Conservation (phyloP, 495 filamentous ascomycete genomes). For the Umbilicaria muhlenbergii region DNA sequence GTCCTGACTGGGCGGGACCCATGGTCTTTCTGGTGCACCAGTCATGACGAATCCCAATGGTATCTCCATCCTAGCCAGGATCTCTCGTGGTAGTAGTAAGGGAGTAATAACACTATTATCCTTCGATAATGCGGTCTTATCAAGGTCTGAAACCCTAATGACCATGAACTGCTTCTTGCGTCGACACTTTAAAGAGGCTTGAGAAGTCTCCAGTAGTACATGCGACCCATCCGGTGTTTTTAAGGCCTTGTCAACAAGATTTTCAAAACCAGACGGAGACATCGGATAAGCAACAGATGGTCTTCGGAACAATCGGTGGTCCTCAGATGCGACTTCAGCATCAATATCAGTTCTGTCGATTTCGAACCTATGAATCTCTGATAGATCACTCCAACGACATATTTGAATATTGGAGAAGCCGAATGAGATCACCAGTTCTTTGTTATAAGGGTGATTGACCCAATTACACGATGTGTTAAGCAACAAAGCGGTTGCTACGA, state of each 20-base stretch:
- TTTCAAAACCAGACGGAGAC: background rate
- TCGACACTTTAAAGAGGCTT: too few relatives aligned
- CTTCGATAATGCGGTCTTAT: too few relatives aligned
- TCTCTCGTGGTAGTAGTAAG: background rate
- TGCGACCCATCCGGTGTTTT: background rate
- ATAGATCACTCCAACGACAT: slow-evolving; percentile 3
- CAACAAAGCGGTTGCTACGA: background rate
- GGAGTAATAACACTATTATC: background rate
- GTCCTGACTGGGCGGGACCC: too few relatives aligned
- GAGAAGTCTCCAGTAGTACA: background rate
- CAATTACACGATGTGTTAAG: background rate
- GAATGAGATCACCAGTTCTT: background rate
- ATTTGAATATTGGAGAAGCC: background rate
- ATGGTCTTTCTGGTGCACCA: background rate
- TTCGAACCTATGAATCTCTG: background rate
- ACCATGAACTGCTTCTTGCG: too few relatives aligned
- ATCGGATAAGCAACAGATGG: background rate
- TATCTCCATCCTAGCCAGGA: background rate
- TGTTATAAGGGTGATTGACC: slow-evolving; percentile 2
- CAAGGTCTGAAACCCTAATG: too few relatives aligned
- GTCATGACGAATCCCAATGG: slow-evolving; percentile 1
- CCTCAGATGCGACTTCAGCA: too few relatives aligned
- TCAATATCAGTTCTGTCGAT: background rate
- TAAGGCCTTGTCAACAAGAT: background rate
- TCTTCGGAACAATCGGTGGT: too few relatives aligned